phyloP scores from a whole-genome alignment of 345 rosid species.

The Salix suchowensis region DNA sequence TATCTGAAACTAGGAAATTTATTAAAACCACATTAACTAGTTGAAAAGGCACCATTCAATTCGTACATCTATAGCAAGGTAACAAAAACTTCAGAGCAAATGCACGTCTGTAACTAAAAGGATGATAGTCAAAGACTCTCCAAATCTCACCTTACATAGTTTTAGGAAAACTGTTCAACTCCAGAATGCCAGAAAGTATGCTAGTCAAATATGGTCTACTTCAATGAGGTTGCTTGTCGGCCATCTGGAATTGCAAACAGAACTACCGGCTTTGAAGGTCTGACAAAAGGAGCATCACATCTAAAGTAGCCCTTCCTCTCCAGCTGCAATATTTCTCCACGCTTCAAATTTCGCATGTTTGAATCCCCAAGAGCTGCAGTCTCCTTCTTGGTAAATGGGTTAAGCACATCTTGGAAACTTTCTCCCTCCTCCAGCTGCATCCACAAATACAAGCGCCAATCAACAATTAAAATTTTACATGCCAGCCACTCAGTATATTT shows the following conservation, averaged over 20 bases:
- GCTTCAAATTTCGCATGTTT: conserved; percentile 70
- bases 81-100: background rate
- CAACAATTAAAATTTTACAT: background rate
- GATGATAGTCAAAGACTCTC: background rate
- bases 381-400: conserved; percentile 66
- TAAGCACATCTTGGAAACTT: conserved; percentile 55
- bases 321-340: conserved; percentile 69
- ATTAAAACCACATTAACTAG: background rate
- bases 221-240: conserved; percentile 37
- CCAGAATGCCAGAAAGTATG: background rate
- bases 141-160: background rate
- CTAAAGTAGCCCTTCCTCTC: conserved; percentile 94
- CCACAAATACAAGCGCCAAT: conserved; percentile 3
- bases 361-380: conserved; percentile 76
- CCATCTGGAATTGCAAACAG: conserved; percentile 87
- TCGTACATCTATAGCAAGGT: background rate
- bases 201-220: conserved; percentile 9
- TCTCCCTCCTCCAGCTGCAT: conserved; percentile 88
- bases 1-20: background rate
- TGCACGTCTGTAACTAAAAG: background rate
- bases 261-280: conserved; percentile 66
- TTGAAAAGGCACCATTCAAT: background rate
- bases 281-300: conserved; percentile 72
- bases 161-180: background rate
- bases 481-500: background rate